Evolutionary conservation across 1,139 yeast species (phyloP).

Genomic region (Hanseniaspora gamundiae): DNA sequence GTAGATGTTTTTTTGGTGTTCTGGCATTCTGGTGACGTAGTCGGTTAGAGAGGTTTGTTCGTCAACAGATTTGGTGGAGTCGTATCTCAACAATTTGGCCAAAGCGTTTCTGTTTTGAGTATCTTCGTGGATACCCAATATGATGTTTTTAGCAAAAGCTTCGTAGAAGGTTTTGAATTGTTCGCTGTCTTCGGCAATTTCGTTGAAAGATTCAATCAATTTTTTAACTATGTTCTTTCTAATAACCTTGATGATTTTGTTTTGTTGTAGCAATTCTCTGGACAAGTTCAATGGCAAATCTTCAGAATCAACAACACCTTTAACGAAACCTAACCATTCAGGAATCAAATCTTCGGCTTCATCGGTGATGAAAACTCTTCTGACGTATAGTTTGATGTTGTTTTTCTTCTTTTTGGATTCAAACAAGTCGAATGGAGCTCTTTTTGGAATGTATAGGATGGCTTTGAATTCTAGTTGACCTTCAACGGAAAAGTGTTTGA

Average conservation of each 20-base stretch:
- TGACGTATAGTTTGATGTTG: conserved; percentile 97
- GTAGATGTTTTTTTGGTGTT: conserved; percentile 98
- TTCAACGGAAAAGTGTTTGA: conserved; percentile 98
- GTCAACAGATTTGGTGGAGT: conserved; percentile 91
- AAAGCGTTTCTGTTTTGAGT: conserved; percentile 92
- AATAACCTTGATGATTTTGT: conserved; percentile 98
- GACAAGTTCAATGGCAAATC: conserved; percentile 99
- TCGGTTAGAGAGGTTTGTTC: conserved; percentile 91
- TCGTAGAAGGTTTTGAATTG: conserved; percentile 97
- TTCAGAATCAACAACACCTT: conserved; percentile 99
- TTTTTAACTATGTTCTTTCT: conserved; percentile 99
- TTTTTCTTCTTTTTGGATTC: conserved; percentile 98
- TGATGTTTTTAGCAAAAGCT: conserved; percentile 96
- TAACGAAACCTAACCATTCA: conserved; percentile 95
- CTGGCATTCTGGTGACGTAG: conserved; percentile 99
- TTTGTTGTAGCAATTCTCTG: conserved; percentile 99
- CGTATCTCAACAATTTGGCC: conserved; percentile 92
- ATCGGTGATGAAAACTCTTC: conserved; percentile 99
- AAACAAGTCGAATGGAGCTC: conserved; percentile 98
- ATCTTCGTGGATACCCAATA: conserved; percentile 99
- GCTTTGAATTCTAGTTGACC: conserved; percentile 99
- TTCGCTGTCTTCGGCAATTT: conserved; percentile 97
- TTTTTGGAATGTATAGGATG: conserved; percentile 92
- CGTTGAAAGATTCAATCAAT: conserved; percentile 96
- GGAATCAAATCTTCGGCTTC: conserved; percentile 99